Percentiles rank a stretch among this genome's conserved stretches.
phyloP scores from a whole-genome alignment of 441 rosid genomes.

The Dalechampia spathulata region DNA sequence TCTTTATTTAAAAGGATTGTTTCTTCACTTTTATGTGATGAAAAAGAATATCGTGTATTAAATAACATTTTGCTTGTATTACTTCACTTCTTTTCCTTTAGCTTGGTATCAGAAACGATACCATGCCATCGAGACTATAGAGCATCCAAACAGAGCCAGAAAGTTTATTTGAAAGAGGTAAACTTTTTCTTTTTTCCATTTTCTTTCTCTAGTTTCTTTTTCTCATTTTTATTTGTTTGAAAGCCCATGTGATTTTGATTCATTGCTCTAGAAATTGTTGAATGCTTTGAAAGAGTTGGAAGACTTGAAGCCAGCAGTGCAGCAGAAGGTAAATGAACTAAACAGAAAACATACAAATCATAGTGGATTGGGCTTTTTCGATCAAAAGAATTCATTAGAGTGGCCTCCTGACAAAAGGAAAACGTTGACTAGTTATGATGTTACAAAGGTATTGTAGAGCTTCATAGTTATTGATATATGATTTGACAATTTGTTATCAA shows the following conservation, averaged over 20 bases:
- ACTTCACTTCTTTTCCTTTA: slow-evolving; percentile 30
- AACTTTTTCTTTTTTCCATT: not conserved
- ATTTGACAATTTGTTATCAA: not conserved
- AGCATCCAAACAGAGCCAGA: slow-evolving; percentile 41
- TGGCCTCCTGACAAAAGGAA: slow-evolving; percentile 44
- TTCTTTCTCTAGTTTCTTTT: not conserved
- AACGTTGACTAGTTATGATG: slow-evolving; percentile 28
- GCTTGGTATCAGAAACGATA: slow-evolving; percentile 91
- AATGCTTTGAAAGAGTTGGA: slow-evolving; percentile 79
- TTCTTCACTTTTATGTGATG: too few relatives aligned
- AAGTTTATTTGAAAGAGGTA: slow-evolving; percentile 59
- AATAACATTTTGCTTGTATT: slow-evolving; percentile 1
- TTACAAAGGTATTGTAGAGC: slow-evolving; percentile 42
- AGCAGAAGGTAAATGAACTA: slow-evolving; percentile 47
- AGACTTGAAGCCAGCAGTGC: slow-evolving; percentile 75
- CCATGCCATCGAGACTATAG: slow-evolving; percentile 82
- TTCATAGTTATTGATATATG: slow-evolving; percentile 7
- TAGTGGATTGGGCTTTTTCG: slow-evolving; percentile 24
- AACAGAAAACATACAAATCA: slow-evolving; percentile 39
- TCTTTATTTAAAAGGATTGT: not conserved
- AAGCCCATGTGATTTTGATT: slow-evolving; percentile 9
- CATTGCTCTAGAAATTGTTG: slow-evolving; percentile 50
- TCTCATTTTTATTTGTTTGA: slow-evolving; percentile 19
- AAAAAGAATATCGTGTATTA: too few relatives aligned
- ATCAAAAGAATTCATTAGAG: slow-evolving; percentile 34